These are phyloP conservation scores for Monosporascus sp. DNA, from an alignment of 2,329 filamentous ascomycete genomes.

Conservation along the genomic window DNA sequence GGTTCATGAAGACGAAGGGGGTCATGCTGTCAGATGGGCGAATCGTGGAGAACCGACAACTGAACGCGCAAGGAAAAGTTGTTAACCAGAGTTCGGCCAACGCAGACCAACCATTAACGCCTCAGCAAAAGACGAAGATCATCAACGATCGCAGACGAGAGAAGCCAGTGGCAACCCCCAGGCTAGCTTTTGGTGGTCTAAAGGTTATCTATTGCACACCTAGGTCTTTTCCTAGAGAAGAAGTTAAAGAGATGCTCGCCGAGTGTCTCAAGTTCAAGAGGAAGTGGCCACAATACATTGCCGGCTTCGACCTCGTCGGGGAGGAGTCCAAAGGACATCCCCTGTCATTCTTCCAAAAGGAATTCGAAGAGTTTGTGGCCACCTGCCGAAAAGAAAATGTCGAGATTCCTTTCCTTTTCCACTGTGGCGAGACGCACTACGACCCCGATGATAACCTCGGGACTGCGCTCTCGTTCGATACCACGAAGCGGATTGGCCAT, in stretches of 20 bases:
- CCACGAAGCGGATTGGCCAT: conserved; percentile 64
- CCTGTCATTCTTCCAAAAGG: conserved; percentile 41
- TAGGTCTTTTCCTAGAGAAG: conserved; percentile 42
- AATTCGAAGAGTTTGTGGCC: conserved; percentile 44
- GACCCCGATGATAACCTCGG: conserved; percentile 63
- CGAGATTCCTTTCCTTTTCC: conserved; percentile 68
- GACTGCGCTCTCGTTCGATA: conserved; percentile 60
- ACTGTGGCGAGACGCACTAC: conserved; percentile 71
- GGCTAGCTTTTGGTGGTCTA: conserved; percentile 44
- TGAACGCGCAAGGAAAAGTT: conserved; percentile 6
- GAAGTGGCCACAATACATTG: conserved; percentile 46
- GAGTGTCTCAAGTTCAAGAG: conserved; percentile 52
- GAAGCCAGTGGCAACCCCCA: neutral
- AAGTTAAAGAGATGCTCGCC: conserved; percentile 42
- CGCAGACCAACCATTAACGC: neutral
- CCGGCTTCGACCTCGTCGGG: conserved; percentile 56
- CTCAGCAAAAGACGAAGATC: neutral
- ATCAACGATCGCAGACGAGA: neutral
- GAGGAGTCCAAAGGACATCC: conserved; percentile 51
- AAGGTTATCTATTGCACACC: conserved; percentile 59
- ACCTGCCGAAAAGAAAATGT: conserved; percentile 39
- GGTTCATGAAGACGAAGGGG: conserved; percentile 33
- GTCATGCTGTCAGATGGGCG: conserved; percentile 21
- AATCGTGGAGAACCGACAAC: conserved; percentile 13
- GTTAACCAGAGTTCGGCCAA: neutral